phyloP scores from a whole-genome alignment of 2,329 filamentous ascomycete genomes.

The Ophiostoma himal-ulmi region DNA sequence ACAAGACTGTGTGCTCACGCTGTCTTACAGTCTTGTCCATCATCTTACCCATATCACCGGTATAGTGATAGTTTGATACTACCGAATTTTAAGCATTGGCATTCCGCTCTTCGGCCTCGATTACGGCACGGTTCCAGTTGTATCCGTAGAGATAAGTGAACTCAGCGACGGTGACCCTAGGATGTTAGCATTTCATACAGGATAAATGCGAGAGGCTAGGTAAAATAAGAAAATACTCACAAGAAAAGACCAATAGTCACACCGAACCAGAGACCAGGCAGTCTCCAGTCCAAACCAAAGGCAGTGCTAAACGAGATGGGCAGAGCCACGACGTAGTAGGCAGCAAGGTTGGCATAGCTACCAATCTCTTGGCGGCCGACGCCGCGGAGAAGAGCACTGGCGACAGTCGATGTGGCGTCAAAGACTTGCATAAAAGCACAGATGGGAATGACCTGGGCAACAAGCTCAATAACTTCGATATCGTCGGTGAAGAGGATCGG shows the following conservation, averaged over 20 bases:
- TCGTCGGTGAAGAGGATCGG: conserved; percentile 75
- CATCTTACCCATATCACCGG: neutral
- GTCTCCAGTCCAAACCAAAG: conserved; percentile 69
- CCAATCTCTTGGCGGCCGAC: conserved; percentile 85
- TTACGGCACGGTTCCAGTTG: conserved; percentile 50
- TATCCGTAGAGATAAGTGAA: conserved; percentile 48
- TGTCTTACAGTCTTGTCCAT: neutral
- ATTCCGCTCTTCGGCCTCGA: conserved; percentile 49
- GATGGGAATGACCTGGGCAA: conserved; percentile 66
- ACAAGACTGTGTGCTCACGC: neutral
- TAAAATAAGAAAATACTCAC: conserved; percentile 36
- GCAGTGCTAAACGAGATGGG: conserved; percentile 74
- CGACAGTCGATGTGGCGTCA: conserved; percentile 71
- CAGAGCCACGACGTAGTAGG: conserved; percentile 81
- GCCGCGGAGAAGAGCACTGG: conserved; percentile 79
- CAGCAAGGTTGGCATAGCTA: conserved; percentile 78
- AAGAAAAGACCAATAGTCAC: conserved; percentile 65
- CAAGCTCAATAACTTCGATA: conserved; percentile 60
- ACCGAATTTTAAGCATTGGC: conserved; percentile 26
- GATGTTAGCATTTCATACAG: conserved; percentile 16
- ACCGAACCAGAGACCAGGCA: conserved; percentile 77
- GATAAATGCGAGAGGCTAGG: conserved; percentile 18
- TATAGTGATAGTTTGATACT: neutral
- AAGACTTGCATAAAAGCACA: conserved; percentile 87
- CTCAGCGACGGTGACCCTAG: conserved; percentile 48